Evolutionary conservation across 2,329 filamentous ascomycete genomes (phyloP).

Genomic region (Calonectria montana): DNA sequence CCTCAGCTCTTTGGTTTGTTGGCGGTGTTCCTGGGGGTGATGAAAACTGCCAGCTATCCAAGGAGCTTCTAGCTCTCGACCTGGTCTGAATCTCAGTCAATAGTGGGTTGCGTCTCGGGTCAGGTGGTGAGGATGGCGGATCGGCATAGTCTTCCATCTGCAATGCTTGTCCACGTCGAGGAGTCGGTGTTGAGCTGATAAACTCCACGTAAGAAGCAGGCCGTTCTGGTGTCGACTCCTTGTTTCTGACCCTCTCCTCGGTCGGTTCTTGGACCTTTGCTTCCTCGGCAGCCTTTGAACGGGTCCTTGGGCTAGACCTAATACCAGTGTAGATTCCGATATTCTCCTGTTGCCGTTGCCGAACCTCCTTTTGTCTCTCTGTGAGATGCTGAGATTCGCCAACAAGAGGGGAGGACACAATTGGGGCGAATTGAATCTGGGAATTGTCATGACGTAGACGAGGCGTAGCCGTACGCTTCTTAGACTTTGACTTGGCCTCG

Average conservation of each 20-base stretch:
- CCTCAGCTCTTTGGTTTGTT: constrained; percentile 34
- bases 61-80: constrained; percentile 49
- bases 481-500: constrained; percentile 34
- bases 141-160: constrained; percentile 63
- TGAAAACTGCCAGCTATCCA: constrained; percentile 65
- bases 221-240: constrained; percentile 59
- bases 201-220: constrained; percentile 60
- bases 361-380: constrained; percentile 82
- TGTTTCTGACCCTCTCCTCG: constrained; percentile 32
- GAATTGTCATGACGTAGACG: constrained; percentile 83
- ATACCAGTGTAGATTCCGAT: constrained; percentile 77
- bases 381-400: constrained; percentile 80
- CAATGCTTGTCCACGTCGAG: constrained; percentile 64
- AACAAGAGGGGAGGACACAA: constrained; percentile 67
- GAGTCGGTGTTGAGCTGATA: constrained; percentile 71
- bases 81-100: constrained; percentile 63
- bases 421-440: constrained; percentile 80
- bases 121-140: constrained; percentile 69
- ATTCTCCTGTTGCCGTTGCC: constrained; percentile 76
- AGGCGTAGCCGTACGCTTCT: constrained; percentile 53
- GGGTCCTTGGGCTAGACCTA: constrained; percentile 59
- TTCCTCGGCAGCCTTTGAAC: constrained; percentile 34
- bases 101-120: constrained; percentile 64
- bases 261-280: constrained; percentile 28
- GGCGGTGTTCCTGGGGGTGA: constrained; percentile 67